Evolutionary conservation across 345 rosid species (phyloP).

Genomic region (Citrus sinensis): DVS_A1.0 CM039164.1:3838501-3839000

Average conservation of each 20-base stretch:
- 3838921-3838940: slow-evolving; percentile 34
- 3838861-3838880: not conserved
- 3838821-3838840: not conserved
- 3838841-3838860: not conserved
- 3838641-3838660: not conserved
- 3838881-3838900: slow-evolving; percentile 19
- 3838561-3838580: not conserved
- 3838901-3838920: slow-evolving; percentile 21
- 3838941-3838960: slow-evolving; percentile 44
- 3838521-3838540: not conserved
- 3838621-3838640: not conserved
- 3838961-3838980: slow-evolving; percentile 24
- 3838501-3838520: not conserved
- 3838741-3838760: not conserved
- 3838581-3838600: not conserved
- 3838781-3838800: not conserved
- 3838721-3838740: not conserved
- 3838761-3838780: not conserved
- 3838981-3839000: slow-evolving; percentile 1
- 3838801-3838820: not conserved
- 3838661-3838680: not conserved
- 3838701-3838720: not conserved
- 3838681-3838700: not conserved
- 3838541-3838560: not conserved
- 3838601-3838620: not conserved